These are phyloP conservation scores for Chrysoporthe cubensis DNA, from an alignment of 2,329 filamentous ascomycete species.

Conservation along the genomic window DNA sequence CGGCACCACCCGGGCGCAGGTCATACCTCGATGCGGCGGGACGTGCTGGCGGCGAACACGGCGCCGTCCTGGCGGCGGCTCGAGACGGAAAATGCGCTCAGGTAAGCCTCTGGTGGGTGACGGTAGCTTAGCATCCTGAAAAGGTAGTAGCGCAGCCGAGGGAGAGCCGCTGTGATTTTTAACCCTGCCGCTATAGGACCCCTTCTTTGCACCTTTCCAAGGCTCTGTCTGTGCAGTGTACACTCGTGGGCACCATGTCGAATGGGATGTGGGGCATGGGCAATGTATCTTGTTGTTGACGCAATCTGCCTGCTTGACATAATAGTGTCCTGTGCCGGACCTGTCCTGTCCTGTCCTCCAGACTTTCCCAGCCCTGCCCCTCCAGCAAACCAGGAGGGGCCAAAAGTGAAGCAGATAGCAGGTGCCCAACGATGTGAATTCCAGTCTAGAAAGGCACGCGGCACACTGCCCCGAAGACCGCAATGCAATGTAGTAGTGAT, in stretches of 20 bases:
- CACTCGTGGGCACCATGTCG: not conserved
- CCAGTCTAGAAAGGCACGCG: not conserved
- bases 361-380: not conserved
- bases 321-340: not conserved
- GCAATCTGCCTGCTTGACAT: not conserved
- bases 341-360: not conserved
- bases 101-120: too few relatives aligned
- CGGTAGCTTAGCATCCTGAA: not conserved
- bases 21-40: constrained; percentile 32
- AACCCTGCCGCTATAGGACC: too few relatives aligned
- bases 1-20: constrained; percentile 29
- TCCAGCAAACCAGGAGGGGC: not conserved
- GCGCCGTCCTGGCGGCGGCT: constrained; percentile 35
- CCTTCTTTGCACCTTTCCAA: not conserved
- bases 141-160: not conserved
- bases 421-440: not conserved
- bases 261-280: not conserved
- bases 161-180: not conserved
- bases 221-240: not conserved
- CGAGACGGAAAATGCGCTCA: constrained; percentile 35
- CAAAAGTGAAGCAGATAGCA: not conserved
- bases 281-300: not conserved
- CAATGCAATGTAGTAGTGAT: not conserved
- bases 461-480: not conserved
- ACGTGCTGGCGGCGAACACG: constrained; percentile 34